phyloP scores from a whole-genome alignment of 257 asterid species.

The Solanum lignicaule region DNA sequence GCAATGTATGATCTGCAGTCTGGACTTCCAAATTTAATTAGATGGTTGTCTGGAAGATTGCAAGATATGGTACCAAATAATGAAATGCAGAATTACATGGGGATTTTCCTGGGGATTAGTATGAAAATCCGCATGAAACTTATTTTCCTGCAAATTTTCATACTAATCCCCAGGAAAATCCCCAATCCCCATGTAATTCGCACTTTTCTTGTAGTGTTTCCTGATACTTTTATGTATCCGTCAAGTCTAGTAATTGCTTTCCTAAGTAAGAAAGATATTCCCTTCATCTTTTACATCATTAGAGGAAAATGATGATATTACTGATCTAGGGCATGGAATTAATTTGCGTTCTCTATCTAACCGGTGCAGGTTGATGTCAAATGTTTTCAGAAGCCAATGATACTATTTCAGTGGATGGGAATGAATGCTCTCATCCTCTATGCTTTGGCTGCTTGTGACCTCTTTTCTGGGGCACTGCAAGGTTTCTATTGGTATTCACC shows the following conservation, averaged over 20 bases:
- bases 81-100: background rate
- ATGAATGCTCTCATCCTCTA: conserved; percentile 81
- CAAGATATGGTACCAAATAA: background rate
- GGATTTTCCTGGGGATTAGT: too few species aligned
- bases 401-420: conserved; percentile 90
- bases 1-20: background rate
- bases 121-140: too few species aligned
- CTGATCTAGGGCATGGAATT: background rate
- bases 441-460: conserved; percentile 84
- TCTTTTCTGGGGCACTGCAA: conserved; percentile 73
- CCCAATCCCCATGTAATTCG: too few species aligned
- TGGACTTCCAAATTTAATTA: background rate
- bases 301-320: background rate
- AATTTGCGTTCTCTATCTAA: background rate
- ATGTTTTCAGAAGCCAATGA: conserved; percentile 46
- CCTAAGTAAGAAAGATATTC: background rate
- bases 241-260: background rate
- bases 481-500: conserved; percentile 85
- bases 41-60: background rate
- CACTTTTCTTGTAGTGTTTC: background rate
- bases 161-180: too few species aligned
- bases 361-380: conserved; percentile 61
- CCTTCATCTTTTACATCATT: background rate
- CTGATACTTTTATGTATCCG: background rate
- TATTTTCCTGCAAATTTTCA: too few species aligned